These are phyloP conservation scores for Penicillium diatomitis DNA, from an alignment of 495 filamentous ascomycete genomes.

Conservation along the genomic window DNA sequence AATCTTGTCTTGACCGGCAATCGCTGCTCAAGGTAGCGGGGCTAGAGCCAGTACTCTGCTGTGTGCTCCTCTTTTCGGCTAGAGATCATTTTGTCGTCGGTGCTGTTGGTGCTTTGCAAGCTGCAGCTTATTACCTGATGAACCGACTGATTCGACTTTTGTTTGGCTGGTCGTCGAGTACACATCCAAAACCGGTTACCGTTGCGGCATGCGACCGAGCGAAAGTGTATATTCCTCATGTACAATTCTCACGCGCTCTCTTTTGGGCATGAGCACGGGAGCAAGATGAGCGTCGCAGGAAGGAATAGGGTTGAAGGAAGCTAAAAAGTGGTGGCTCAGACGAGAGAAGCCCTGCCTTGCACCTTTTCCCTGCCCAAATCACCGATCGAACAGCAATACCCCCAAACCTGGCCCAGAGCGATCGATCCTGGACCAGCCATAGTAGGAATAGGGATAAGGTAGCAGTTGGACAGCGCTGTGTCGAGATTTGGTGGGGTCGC, in stretches of 20 bases:
- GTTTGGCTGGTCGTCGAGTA: not conserved
- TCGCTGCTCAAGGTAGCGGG: not conserved
- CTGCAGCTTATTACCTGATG: not conserved
- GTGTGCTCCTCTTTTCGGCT: not conserved
- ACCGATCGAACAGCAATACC: too few species aligned
- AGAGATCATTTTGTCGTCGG: too few species aligned
- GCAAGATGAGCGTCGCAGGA: too few species aligned
- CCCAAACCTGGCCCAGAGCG: too few species aligned
- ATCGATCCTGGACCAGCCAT: too few species aligned
- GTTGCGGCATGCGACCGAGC: conserved; percentile 1
- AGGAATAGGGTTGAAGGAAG: too few species aligned
- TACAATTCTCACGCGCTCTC: not conserved
- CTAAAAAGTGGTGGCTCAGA: too few species aligned
- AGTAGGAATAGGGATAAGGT: too few species aligned
- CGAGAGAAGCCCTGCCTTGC: too few species aligned
- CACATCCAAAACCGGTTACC: conserved; percentile 2
- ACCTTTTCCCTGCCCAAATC: too few species aligned
- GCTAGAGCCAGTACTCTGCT: not conserved
- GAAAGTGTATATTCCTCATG: not conserved
- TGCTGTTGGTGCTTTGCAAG: too few species aligned
- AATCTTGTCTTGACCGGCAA: not conserved
- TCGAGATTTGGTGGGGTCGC: not conserved
- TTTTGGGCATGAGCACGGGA: not conserved
- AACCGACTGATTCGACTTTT: not conserved
- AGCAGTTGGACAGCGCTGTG: too few species aligned